Base-by-base conservation (phyloP, 371 early-diverging fungal genomes). In the Dipsacomyces acuminosporus region DNA sequence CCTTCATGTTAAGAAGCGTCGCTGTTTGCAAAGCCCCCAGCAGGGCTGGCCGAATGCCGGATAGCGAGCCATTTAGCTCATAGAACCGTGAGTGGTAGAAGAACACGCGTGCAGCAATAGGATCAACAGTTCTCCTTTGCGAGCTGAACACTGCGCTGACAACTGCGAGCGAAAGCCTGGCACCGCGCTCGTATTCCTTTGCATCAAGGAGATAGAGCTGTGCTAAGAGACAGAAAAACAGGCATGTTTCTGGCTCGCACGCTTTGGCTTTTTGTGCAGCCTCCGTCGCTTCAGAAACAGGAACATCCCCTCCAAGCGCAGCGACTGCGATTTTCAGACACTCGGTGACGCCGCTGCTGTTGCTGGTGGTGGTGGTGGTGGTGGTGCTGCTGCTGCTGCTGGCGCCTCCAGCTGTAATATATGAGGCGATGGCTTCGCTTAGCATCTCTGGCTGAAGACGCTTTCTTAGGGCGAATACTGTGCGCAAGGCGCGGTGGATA, bases 51-150 rank as follows among this genome's bases (percentile, higher is more conserved):
- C 93, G 79, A 48, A 87, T 86, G 30, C 88, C 89, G 17, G 86
- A 79, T 35, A 92, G 72, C 48, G 78, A 75, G 54, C 77, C 81
- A 1, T 78, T 54, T 26, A 91, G 47, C 66, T 96, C 96, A 64
- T 88, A 86, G 70, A 91, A 88, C 15, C 93, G 85, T 21, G 90
- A 85, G 70, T 85, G 89, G 76, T 93, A 97, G 71, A 94, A 97
- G 79, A 87, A 93, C 25, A 94, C 76, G 47, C 89, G 86, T 41
- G 93, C 93, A 7, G 90, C 83, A 24, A 97, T 64, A 54, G 86
- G 88, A 73, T 97, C 98, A 64, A 94, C 54, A 0, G 93, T 90
- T 65, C 95, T 83, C 55, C 94, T 84, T 77, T 95, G 94, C 45
- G 84, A 64, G 4, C 71, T 63, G 51, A 79, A 75, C 30, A 90